A percentile compares a stretch with the other conserved stretches of the same genome.
Evolutionary conservation across 2,329 filamentous ascomycete species (phyloP).

Genomic region (Neofusicoccum cordaticola): DNA sequence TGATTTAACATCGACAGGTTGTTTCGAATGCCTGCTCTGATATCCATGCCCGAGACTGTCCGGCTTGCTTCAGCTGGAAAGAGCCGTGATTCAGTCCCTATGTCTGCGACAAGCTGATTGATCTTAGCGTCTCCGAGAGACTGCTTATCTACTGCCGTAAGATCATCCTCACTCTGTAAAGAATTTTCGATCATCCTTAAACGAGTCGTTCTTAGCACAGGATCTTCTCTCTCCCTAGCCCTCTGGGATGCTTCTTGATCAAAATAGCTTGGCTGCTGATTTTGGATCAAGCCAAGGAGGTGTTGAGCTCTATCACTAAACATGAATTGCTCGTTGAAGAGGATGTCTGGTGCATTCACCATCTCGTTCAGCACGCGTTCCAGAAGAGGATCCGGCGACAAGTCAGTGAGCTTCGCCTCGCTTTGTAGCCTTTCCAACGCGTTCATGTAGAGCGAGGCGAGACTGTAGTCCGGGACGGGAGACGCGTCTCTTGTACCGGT

Average conservation of each 20-base stretch:
- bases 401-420: background rate
- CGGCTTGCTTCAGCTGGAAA: background rate
- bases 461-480: background rate
- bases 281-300: background rate
- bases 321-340: constrained; percentile 6
- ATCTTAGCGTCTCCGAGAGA: background rate
- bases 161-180: background rate
- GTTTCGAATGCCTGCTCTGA: background rate
- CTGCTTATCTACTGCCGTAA: background rate
- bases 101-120: background rate
- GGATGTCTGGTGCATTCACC: background rate
- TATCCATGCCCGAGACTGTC: background rate
- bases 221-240: background rate
- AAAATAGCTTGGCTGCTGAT: background rate
- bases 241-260: background rate
- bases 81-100: background rate
- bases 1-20: constrained; percentile 4
- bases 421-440: background rate
- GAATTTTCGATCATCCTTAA: background rate
- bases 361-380: background rate
- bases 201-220: background rate
- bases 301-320: background rate
- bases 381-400: background rate
- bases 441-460: background rate
- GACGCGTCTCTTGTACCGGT: background rate